phyloP scores from a whole-genome alignment of 306 rosid species.

The Rosa multiflora region DNA sequence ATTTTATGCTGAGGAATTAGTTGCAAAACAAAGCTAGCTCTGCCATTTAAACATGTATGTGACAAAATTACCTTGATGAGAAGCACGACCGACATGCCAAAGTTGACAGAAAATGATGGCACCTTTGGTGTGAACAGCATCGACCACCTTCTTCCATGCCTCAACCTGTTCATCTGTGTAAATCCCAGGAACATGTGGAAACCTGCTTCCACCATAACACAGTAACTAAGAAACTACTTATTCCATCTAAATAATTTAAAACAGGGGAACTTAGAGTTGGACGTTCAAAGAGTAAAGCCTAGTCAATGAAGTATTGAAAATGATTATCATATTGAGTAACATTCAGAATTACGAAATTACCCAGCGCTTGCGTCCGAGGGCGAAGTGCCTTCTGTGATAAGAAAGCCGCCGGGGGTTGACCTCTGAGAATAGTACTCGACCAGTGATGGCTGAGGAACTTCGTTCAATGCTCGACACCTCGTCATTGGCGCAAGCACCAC shows the following conservation, averaged over 20 bases:
- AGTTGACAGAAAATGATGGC: constrained; percentile 80
- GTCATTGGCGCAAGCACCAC: constrained; percentile 69
- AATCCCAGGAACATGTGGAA: constrained; percentile 58
- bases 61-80: constrained; percentile 49
- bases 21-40: not conserved
- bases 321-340: not conserved
- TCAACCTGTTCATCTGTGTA: constrained; percentile 57
- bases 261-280: not conserved
- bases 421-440: constrained; percentile 51
- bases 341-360: constrained; percentile 32
- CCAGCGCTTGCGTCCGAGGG: constrained; percentile 45
- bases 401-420: constrained; percentile 49
- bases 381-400: constrained; percentile 53
- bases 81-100: constrained; percentile 97
- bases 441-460: constrained; percentile 39
- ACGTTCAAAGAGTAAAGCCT: not conserved
- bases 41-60: not conserved
- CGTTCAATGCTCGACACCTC: constrained; percentile 50
- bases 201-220: constrained; percentile 32
- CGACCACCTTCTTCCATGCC: constrained; percentile 83
- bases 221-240: not conserved
- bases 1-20: not conserved
- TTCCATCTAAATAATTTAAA: not conserved
- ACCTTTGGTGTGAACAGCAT: constrained; percentile 86
- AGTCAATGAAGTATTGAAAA: not conserved